These are phyloP conservation scores for Oryza officinalis DNA, from an alignment of 176 grass and related monocot species.

Conservation along the genomic window DNA sequence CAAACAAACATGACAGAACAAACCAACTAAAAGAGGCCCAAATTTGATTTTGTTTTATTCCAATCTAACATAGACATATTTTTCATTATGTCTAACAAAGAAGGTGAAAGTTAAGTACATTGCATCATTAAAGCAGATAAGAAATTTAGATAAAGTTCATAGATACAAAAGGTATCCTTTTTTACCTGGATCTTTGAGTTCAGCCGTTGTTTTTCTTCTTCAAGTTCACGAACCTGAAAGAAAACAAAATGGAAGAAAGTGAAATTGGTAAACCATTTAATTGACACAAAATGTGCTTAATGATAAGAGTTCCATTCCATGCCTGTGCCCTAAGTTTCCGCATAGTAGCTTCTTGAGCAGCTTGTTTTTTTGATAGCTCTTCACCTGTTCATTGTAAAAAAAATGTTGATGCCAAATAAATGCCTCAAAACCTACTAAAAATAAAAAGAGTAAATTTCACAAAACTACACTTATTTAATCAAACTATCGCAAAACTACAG, in stretches of 20 bases:
- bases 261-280: conserved; percentile 18
- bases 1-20: conserved; percentile 13
- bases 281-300: conserved; percentile 9
- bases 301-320: conserved; percentile 42
- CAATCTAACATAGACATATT: conserved; percentile 18
- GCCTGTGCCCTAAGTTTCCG: conserved; percentile 95
- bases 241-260: conserved; percentile 14
- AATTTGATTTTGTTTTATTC: conserved; percentile 6
- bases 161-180: background rate
- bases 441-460: too few relatives aligned
- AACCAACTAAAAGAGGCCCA: background rate
- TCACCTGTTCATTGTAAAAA: conserved; percentile 71
- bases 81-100: conserved; percentile 16
- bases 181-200: conserved; percentile 98
- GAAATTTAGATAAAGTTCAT: background rate
- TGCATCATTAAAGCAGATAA: conserved; percentile 11
- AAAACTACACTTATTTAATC: too few relatives aligned
- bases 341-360: conserved; percentile 98
- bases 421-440: conserved; percentile 10
- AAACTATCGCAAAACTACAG: too few relatives aligned
- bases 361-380: conserved; percentile 98
- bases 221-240: conserved; percentile 91
- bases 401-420: background rate
- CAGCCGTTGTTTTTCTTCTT: conserved; percentile 95
- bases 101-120: conserved; percentile 4